phyloP scores from a whole-genome alignment of 805 yeast species.

The Wickerhamomyces hampshirensis region DNA sequence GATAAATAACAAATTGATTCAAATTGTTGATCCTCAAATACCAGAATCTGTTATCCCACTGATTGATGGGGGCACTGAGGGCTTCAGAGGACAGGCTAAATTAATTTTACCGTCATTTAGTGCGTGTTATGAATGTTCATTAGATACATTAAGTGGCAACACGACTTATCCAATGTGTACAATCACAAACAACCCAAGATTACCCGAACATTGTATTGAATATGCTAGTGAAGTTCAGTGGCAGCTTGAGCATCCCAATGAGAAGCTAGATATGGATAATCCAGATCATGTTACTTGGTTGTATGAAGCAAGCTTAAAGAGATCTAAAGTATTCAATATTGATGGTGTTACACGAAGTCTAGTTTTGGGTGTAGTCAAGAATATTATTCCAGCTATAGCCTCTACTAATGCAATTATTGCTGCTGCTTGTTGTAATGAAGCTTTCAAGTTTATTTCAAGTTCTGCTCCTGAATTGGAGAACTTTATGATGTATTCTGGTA shows the following conservation, averaged over 20 bases:
- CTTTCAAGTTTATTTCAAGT: slow-evolving; percentile 71
- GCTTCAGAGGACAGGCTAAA: slow-evolving; percentile 86
- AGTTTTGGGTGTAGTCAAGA: slow-evolving; percentile 84
- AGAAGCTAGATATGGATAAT: slow-evolving; percentile 61
- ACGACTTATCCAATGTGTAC: slow-evolving; percentile 87
- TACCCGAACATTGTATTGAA: slow-evolving; percentile 92
- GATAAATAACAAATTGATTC: slow-evolving; percentile 69
- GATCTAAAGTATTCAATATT: slow-evolving; percentile 67
- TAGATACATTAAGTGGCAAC: slow-evolving; percentile 59
- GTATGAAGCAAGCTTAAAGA: slow-evolving; percentile 41
- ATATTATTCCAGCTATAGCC: slow-evolving; percentile 91
- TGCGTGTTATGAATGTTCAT: slow-evolving; percentile 91
- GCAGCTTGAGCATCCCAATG: slow-evolving; percentile 46
- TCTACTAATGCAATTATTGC: slow-evolving; percentile 92
- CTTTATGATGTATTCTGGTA: slow-evolving; percentile 86
- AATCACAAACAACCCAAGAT: slow-evolving; percentile 87
- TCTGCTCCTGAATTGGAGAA: slow-evolving; percentile 64
- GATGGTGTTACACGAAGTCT: slow-evolving; percentile 64
- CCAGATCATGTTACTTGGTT: slow-evolving; percentile 64
- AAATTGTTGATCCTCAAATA: slow-evolving; percentile 51
- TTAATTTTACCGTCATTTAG: slow-evolving; percentile 80
- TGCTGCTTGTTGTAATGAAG: slow-evolving; percentile 83
- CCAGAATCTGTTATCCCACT: slow-evolving; percentile 53
- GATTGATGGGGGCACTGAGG: slow-evolving; percentile 95
- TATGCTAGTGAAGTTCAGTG: slow-evolving; percentile 80